Evolutionary conservation across 139 green algal genomes (phyloP).

Genomic region (Pleodorina starrii): DNA sequence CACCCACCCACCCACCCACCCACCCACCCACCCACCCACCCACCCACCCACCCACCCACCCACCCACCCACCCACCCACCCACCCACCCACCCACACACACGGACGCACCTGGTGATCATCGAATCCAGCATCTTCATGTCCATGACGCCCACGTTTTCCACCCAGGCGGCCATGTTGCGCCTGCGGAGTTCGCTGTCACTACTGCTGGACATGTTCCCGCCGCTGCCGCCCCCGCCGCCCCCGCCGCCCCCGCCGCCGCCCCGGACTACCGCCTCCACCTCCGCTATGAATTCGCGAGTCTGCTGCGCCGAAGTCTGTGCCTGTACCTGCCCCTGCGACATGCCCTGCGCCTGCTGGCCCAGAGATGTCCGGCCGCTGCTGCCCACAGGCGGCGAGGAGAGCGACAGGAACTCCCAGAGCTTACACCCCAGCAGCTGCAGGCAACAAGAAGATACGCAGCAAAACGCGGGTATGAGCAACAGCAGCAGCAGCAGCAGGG

Average conservation of each 20-base stretch:
- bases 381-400: not conserved
- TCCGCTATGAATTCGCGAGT: not conserved
- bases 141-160: too few relatives aligned
- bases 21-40: too few relatives aligned
- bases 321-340: not conserved
- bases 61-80: too few relatives aligned
- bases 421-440: conserved; percentile 3
- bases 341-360: too few relatives aligned
- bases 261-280: not conserved
- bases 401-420: conserved; percentile 5
- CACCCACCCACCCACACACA: too few relatives aligned
- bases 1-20: too few relatives aligned
- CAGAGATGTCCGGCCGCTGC: not conserved
- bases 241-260: not conserved
- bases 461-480: not conserved
- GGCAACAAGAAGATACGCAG: not conserved
- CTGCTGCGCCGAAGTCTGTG: not conserved
- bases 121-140: not conserved
- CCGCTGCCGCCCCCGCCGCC: not conserved
- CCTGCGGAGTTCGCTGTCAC: too few relatives aligned
- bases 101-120: conserved; percentile 29
- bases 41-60: too few relatives aligned
- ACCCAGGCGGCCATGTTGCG: too few relatives aligned
- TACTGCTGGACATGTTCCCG: not conserved
- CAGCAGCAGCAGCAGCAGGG: too few relatives aligned